phyloP scores from a whole-genome alignment of 345 rosid genomes.

The Gossypium stocksii region DNA sequence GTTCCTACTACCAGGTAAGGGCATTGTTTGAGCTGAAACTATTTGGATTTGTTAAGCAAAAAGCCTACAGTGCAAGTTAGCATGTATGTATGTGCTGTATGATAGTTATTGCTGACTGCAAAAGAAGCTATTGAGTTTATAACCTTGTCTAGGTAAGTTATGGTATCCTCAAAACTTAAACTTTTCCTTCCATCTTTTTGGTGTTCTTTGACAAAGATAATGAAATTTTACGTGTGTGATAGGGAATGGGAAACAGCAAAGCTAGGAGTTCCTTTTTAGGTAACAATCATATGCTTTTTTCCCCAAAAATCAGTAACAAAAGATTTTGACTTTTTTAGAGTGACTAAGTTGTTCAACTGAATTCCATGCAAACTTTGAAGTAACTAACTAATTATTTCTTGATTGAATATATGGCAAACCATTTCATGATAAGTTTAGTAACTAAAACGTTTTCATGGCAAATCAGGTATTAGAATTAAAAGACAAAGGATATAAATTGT shows the following conservation, averaged over 20 bases:
- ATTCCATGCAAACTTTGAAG: neutral
- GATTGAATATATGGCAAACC: neutral
- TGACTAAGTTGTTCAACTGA: neutral
- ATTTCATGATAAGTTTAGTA: neutral
- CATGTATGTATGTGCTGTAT: neutral
- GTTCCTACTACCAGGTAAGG: slow-evolving; percentile 19
- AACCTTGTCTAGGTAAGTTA: neutral
- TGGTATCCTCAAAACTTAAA: neutral
- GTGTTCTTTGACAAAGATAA: neutral
- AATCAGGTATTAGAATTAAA: neutral
- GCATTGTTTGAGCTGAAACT: neutral
- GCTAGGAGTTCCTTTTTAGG: neutral
- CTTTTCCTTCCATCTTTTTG: neutral
- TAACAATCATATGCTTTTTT: neutral
- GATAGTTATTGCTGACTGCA: neutral
- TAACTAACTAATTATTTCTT: neutral
- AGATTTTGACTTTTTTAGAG: neutral
- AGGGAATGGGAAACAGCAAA: neutral
- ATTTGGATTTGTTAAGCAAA: neutral
- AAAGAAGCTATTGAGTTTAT: neutral
- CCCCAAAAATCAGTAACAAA: neutral
- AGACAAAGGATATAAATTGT: neutral
- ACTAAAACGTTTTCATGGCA: neutral
- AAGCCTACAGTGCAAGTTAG: neutral
- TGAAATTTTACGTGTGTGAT: neutral